phyloP scores from a whole-genome alignment of 768 basidiomycete species.

The Amanita exitialis region DNA sequence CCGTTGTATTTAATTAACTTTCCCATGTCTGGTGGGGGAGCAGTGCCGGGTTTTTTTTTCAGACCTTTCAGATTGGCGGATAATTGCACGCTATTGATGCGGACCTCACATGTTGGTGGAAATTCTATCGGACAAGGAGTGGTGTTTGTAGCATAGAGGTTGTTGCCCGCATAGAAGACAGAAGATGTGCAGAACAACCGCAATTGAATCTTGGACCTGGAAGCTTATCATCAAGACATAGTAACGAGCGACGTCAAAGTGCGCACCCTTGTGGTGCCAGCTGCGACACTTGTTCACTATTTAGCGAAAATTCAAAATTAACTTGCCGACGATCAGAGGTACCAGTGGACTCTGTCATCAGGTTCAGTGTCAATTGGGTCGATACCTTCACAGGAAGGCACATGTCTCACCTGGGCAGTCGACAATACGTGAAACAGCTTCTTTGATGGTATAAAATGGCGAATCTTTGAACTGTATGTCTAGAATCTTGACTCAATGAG shows the following conservation, averaged over 20 bases:
- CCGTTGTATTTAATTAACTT: constrained; percentile 29
- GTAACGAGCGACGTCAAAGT: constrained; percentile 6
- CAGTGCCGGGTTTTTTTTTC: constrained; percentile 93
- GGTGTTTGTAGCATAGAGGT: constrained; percentile 41
- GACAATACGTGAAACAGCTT: constrained; percentile 48
- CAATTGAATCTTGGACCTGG: constrained; percentile 65
- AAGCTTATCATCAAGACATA: constrained; percentile 5
- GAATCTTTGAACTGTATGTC: constrained; percentile 73
- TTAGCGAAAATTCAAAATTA: constrained; percentile 53
- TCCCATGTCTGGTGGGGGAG: constrained; percentile 73
- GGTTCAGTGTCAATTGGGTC: constrained; percentile 3
- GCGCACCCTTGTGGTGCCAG: constrained; percentile 46
- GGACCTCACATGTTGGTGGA: constrained; percentile 84
- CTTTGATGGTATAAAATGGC: constrained; percentile 65
- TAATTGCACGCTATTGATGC: constrained; percentile 64
- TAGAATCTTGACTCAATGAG: constrained; percentile 16
- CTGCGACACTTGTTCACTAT: constrained; percentile 50
- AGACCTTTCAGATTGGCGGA: constrained; percentile 78
- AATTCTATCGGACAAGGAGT: constrained; percentile 78
- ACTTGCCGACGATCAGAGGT: constrained; percentile 70
- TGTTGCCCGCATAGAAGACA: constrained; percentile 47
- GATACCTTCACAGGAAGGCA: constrained; percentile 1
- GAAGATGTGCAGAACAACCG: constrained; percentile 87
- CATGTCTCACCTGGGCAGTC: constrained; percentile 69
- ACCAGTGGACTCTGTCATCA: constrained; percentile 55